Base-by-base conservation (phyloP, 805 yeast species). In the Hanseniaspora occidentalis region DNA sequence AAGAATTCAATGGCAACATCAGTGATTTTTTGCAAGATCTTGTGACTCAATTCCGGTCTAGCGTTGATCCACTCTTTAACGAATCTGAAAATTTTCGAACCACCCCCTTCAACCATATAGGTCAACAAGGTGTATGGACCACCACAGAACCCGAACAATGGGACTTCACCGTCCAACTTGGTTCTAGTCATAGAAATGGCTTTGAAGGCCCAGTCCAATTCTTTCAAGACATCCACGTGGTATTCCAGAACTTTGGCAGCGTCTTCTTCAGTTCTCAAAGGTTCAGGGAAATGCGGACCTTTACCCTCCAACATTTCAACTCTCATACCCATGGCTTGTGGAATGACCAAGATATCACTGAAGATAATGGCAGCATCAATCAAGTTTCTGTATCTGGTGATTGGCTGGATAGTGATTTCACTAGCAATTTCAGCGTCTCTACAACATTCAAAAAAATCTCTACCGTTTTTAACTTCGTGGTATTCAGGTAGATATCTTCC, bases 81-180 rank as follows among this genome's bases (percentile, higher is more conserved):
- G 54, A 71, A 86, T 57, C 95, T 72, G 66, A 84, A 92, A 69
- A 89, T 69, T 56, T 83, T 83, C 6, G 96, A 79, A 14, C 96
- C 95, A 49, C 94, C 95, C 39, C 98, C 98, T 63, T 92, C 98
- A 45, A 86, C 77, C 96, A 92, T 92, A 65, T 92, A 92, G 27
- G 88, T 95, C 66, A 92, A 69, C 45, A 92, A 65, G 10, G 98
- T 92, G 96, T 96, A 92, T 42, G 98, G 98, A 7, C 95, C 96
- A 41, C 98, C 98, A 50, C 86, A 83, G 63, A 92, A 92, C 3
- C 98, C 98, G 39, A 92, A 69, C 46, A 92, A 66, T 22, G 98
- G 98, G 10, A 88, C 96, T 53, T 94, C 73, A 38, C 98, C 98
- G 33, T 77, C 64, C 45, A 92, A 71, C 54, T 83, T 84, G 47